phyloP scores from a whole-genome alignment of 2,329 filamentous ascomycete species.

The Colletotrichum orbiculare region DNA sequence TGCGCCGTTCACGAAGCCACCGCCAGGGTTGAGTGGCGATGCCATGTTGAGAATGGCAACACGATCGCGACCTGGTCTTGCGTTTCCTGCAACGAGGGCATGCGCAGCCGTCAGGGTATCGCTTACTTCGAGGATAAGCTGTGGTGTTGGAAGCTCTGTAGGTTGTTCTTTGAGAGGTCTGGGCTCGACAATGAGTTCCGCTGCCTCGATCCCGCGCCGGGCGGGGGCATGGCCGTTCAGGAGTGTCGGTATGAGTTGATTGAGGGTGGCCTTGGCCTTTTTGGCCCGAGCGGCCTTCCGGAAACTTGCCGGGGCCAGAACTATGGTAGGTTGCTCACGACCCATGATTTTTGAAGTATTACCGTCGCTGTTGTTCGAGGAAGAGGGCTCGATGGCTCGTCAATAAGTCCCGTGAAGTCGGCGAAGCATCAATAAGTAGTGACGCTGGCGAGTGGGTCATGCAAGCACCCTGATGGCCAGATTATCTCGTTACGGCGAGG shows the following conservation, averaged over 20 bases:
- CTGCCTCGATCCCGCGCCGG: slow-evolving; percentile 62
- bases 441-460: neutral
- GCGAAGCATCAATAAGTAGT: neutral
- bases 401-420: too few species aligned
- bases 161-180: neutral
- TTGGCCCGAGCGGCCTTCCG: slow-evolving; percentile 58
- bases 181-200: slow-evolving; percentile 57
- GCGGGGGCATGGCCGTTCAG: slow-evolving; percentile 65
- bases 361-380: too few species aligned
- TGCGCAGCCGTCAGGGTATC: slow-evolving; percentile 67
- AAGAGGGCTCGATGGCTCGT: too few species aligned
- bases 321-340: slow-evolving; percentile 31
- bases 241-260: slow-evolving; percentile 68
- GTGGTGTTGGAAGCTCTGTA: slow-evolving; percentile 38
- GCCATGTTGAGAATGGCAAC: slow-evolving; percentile 73
- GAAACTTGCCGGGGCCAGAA: slow-evolving; percentile 34
- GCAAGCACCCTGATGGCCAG: slow-evolving; percentile 7
- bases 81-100: slow-evolving; percentile 41
- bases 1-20: slow-evolving; percentile 69
- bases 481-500: neutral
- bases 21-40: slow-evolving; percentile 69
- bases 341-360: slow-evolving; percentile 17
- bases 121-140: slow-evolving; percentile 57
- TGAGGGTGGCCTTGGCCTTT: slow-evolving; percentile 66
- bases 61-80: slow-evolving; percentile 38